phyloP scores from a whole-genome alignment of 306 rosid species.

The Cyamopsis tetragonoloba region DNA sequence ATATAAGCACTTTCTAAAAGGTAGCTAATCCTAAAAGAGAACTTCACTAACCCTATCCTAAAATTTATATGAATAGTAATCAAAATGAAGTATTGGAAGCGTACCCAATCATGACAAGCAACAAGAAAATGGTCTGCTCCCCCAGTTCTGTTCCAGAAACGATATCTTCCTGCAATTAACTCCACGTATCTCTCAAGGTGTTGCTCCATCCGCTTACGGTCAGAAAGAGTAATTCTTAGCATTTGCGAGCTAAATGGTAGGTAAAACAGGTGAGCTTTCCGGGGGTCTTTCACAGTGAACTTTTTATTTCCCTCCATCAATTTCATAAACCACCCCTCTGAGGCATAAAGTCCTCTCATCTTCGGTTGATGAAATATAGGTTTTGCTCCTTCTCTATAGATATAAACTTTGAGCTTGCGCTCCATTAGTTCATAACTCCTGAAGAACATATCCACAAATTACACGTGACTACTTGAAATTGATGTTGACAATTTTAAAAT shows the following conservation, averaged over 20 bases:
- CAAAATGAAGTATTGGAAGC: slow-evolving; percentile 2
- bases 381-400: slow-evolving; percentile 76
- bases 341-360: slow-evolving; percentile 83
- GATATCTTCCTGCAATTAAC: slow-evolving; percentile 56
- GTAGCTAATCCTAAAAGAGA: neutral
- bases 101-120: slow-evolving; percentile 96
- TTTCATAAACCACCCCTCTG: slow-evolving; percentile 97
- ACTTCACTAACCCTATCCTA: neutral
- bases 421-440: slow-evolving; percentile 93
- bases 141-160: slow-evolving; percentile 79
- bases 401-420: slow-evolving; percentile 64
- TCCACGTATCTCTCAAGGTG: slow-evolving; percentile 56
- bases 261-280: slow-evolving; percentile 80
- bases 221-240: slow-evolving; percentile 49
- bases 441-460: slow-evolving; percentile 18
- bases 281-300: slow-evolving; percentile 60
- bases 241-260: slow-evolving; percentile 71
- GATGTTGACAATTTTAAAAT: neutral
- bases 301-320: slow-evolving; percentile 59
- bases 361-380: slow-evolving; percentile 84
- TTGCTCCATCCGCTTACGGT: slow-evolving; percentile 46
- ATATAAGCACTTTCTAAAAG: neutral
- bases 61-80: neutral
- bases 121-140: slow-evolving; percentile 92
- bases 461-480: neutral